A percentile compares a stretch with the other conserved stretches of the same genome.
phyloP scores from a whole-genome alignment of 768 basidiomycete genomes.

The Mycena latifolia region DNA sequence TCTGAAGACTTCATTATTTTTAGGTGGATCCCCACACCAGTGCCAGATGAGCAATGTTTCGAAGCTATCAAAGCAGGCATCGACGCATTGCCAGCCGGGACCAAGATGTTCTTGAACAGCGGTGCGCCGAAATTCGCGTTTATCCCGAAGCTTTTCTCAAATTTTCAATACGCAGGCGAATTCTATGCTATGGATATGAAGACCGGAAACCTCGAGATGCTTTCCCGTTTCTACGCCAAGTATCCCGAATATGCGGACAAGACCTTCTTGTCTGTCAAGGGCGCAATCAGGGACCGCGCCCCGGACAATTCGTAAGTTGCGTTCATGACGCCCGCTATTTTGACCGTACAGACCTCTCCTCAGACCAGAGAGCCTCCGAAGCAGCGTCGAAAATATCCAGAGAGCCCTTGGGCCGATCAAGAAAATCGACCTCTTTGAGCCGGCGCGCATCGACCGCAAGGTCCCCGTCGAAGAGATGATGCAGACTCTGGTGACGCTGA shows the following conservation, averaged over 20 bases:
- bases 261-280: conserved; percentile 51
- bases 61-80: conserved; percentile 69
- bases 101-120: conserved; percentile 52
- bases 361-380: conserved; percentile 25
- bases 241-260: conserved; percentile 50
- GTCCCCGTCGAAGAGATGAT: conserved; percentile 61
- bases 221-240: conserved; percentile 62
- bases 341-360: too few species aligned
- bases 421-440: conserved; percentile 72
- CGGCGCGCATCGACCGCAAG: conserved; percentile 59
- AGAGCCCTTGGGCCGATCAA: conserved; percentile 62
- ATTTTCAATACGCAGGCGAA: too few species aligned
- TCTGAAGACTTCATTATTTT: conserved; percentile 32
- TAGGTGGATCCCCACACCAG: conserved; percentile 50
- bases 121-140: too few species aligned
- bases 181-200: conserved; percentile 17
- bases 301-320: conserved; percentile 12
- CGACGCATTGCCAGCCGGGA: conserved; percentile 55
- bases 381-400: conserved; percentile 58
- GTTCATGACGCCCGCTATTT: too few species aligned
- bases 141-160: too few species aligned
- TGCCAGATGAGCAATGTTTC: conserved; percentile 71
- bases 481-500: conserved; percentile 54
- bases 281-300: not conserved
- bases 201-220: conserved; percentile 51